Percentiles rank a stretch among this genome's conserved stretches.
phyloP scores from a whole-genome alignment of 2,329 filamentous ascomycete genomes.

The Cadophora sp. region DNA sequence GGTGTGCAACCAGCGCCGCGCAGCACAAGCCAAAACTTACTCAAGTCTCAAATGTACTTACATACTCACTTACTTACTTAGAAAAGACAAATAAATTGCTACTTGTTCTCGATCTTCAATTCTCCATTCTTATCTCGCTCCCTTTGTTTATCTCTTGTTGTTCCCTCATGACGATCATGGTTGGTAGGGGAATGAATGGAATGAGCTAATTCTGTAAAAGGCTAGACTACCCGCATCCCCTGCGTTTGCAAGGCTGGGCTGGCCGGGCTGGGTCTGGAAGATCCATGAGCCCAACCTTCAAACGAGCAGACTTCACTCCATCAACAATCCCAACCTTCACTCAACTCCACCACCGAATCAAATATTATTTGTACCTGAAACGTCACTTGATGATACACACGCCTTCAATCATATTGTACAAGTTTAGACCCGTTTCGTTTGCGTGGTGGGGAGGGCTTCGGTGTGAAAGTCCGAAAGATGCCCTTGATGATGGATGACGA shows the following conservation, averaged over 20 bases:
- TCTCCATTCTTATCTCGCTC: neutral
- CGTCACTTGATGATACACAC: neutral
- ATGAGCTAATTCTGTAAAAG: neutral
- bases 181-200: constrained; percentile 1
- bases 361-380: neutral
- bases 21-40: constrained; percentile 1
- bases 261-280: constrained; percentile 6
- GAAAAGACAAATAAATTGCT: neutral
- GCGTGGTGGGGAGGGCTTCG: neutral
- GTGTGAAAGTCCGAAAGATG: constrained; percentile 44
- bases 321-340: neutral
- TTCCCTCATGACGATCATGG: neutral
- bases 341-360: neutral
- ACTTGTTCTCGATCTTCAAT: neutral
- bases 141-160: constrained; percentile 16
- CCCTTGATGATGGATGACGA: constrained; percentile 61
- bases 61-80: too few species aligned
- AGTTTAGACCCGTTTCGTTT: too few species aligned
- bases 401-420: neutral
- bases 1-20: neutral
- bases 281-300: neutral
- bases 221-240: constrained; percentile 10
- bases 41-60: neutral
- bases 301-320: constrained; percentile 4
- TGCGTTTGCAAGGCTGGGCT: neutral